These are phyloP conservation scores for Dentipellis fragilis DNA, from an alignment of 768 basidiomycete genomes.

Conservation along the genomic window DNA sequence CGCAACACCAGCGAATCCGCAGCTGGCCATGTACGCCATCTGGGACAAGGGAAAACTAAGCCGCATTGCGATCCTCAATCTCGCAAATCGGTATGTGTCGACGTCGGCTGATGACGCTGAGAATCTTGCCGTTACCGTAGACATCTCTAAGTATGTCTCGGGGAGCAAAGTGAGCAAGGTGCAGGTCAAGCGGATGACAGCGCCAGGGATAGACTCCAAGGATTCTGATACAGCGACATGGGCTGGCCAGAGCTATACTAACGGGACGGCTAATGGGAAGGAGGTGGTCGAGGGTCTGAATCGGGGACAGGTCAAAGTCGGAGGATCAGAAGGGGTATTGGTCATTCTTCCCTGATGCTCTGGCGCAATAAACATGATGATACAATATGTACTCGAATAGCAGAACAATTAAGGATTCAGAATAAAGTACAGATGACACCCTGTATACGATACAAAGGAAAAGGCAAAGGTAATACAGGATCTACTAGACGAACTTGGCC, in stretches of 20 bases:
- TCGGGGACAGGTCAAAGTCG: neutral
- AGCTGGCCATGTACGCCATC: constrained; percentile 23
- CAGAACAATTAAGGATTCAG: too few relatives aligned
- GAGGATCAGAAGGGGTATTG: neutral
- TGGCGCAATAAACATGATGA: neutral
- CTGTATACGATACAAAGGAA: too few relatives aligned
- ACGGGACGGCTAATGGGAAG: constrained; percentile 19
- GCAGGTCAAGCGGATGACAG: constrained; percentile 21
- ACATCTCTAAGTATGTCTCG: constrained; percentile 6
- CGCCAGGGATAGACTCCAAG: constrained; percentile 20
- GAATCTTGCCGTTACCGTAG: constrained; percentile 7
- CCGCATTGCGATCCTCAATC: constrained; percentile 21
- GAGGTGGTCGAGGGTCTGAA: constrained; percentile 13
- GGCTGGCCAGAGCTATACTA: constrained; percentile 23
- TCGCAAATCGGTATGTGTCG: constrained; percentile 17
- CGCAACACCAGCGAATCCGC: constrained; percentile 7
- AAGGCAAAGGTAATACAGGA: neutral
- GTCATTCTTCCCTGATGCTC: neutral
- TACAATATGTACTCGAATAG: too few relatives aligned
- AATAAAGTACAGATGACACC: too few relatives aligned
- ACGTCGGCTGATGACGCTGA: constrained; percentile 6
- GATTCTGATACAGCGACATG: constrained; percentile 18
- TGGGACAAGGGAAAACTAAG: constrained; percentile 17
- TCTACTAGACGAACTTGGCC: neutral
- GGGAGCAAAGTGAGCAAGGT: neutral